Percentiles rank a stretch among this genome's conserved stretches.
Evolutionary conservation across 345 rosid genomes (phyloP).

Genomic region (Arabis alpina): DNA sequence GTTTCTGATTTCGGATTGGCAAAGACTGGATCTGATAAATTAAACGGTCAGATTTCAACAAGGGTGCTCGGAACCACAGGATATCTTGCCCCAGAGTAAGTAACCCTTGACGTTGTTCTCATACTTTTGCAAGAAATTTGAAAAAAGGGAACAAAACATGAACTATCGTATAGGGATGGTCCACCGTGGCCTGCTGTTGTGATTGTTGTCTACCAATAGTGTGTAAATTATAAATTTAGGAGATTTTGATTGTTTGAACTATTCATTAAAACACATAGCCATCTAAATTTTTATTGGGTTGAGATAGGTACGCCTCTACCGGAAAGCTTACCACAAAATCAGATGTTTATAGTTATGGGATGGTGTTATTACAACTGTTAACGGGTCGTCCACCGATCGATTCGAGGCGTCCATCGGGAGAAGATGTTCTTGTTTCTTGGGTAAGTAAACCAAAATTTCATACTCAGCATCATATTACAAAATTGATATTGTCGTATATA

Average conservation of each 20-base stretch:
- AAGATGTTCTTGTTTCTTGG: constrained; percentile 91
- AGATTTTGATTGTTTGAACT: neutral
- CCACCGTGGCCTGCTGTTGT: neutral
- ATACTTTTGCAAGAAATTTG: neutral
- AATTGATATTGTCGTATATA: neutral
- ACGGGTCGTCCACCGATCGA: constrained; percentile 86
- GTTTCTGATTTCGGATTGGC: constrained; percentile 84
- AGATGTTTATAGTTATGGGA: constrained; percentile 88
- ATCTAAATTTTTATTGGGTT: neutral
- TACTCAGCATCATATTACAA: neutral
- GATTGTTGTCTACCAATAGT: neutral
- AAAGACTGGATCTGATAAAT: constrained; percentile 70
- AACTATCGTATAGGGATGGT: no score
- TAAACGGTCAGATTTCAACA: constrained; percentile 78
- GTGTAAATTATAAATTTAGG: neutral
- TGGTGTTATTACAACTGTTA: constrained; percentile 77
- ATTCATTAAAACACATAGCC: neutral
- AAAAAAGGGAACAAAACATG: neutral
- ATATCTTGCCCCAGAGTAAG: constrained; percentile 96
- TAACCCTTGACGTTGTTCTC: constrained; percentile 22
- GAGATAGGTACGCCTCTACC: constrained; percentile 73
- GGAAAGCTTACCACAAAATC: constrained; percentile 94
- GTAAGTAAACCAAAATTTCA: constrained; percentile 45
- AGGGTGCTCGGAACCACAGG: constrained; percentile 72
- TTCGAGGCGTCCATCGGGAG: constrained; percentile 67